Conservation (phyloP, 2,329 filamentous ascomycete species). For the Ophiostoma sp. region DNA sequence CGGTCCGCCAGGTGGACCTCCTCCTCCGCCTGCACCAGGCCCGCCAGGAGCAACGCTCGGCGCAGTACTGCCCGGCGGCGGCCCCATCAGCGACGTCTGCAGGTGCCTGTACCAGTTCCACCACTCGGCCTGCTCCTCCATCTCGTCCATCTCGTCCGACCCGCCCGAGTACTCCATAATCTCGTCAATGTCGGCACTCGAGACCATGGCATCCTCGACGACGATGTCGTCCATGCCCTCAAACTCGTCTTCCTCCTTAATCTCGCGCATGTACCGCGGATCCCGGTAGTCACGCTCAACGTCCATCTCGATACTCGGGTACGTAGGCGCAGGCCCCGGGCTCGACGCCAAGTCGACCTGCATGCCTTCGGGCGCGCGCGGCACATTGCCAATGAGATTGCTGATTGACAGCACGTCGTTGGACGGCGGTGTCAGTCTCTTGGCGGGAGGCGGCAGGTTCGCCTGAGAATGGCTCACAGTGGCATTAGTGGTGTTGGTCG, state of each 20-base stretch:
- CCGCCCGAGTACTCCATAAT: slow-evolving; percentile 19
- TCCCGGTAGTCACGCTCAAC: slow-evolving; percentile 18
- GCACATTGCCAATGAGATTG: slow-evolving; percentile 23
- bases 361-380: slow-evolving; percentile 7
- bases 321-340: neutral
- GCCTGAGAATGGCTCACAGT: neutral
- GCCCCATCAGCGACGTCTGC: slow-evolving; percentile 18
- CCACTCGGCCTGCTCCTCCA: slow-evolving; percentile 24
- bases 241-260: neutral
- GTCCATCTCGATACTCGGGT: slow-evolving; percentile 20
- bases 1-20: neutral
- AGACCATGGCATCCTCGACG: slow-evolving; percentile 7
- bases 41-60: neutral
- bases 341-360: slow-evolving; percentile 3
- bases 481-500: neutral
- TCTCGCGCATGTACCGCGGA: slow-evolving; percentile 8
- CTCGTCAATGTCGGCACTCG: neutral
- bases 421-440: slow-evolving; percentile 5
- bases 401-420: slow-evolving; percentile 20
- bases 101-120: slow-evolving; percentile 26
- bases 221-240: slow-evolving; percentile 13
- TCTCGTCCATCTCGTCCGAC: slow-evolving; percentile 11
- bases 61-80: slow-evolving; percentile 14
- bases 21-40: neutral
- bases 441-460: neutral